Evolutionary conservation across 345 rosid species (phyloP).

Genomic region (Psidium guajava): DNA sequence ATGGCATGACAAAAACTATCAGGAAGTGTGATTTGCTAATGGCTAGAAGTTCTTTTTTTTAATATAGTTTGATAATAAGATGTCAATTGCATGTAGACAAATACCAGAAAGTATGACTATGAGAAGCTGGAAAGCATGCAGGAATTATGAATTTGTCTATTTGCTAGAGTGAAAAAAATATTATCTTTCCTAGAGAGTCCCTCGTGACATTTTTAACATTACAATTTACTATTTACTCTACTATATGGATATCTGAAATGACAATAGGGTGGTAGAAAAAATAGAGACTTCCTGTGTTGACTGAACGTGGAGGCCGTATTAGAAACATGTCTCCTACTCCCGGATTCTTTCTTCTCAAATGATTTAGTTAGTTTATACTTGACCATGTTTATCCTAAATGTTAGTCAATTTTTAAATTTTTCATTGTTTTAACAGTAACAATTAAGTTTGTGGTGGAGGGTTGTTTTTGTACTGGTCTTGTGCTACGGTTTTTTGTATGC

Average conservation of each 20-base stretch:
- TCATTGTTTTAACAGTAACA: conserved; percentile 39
- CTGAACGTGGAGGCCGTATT: not conserved
- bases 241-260: not conserved
- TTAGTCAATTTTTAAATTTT: not conserved
- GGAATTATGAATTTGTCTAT: not conserved
- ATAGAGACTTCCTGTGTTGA: not conserved
- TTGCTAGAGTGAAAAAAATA: not conserved
- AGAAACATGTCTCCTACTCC: not conserved
- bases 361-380: not conserved
- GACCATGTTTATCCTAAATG: not conserved
- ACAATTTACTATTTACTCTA: not conserved
- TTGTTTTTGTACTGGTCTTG: too few species aligned
- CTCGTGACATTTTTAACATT: not conserved
- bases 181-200: not conserved
- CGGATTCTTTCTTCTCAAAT: not conserved
- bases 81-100: not conserved
- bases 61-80: not conserved
- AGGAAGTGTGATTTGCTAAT: not conserved
- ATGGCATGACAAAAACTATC: not conserved
- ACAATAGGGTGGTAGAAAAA: not conserved
- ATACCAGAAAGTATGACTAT: not conserved
- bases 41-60: not conserved
- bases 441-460: too few species aligned
- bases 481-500: too few species aligned
- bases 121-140: not conserved